Conservation (phyloP, 2,329 filamentous ascomycete genomes). For the Xylaria arbuscula region DNA sequence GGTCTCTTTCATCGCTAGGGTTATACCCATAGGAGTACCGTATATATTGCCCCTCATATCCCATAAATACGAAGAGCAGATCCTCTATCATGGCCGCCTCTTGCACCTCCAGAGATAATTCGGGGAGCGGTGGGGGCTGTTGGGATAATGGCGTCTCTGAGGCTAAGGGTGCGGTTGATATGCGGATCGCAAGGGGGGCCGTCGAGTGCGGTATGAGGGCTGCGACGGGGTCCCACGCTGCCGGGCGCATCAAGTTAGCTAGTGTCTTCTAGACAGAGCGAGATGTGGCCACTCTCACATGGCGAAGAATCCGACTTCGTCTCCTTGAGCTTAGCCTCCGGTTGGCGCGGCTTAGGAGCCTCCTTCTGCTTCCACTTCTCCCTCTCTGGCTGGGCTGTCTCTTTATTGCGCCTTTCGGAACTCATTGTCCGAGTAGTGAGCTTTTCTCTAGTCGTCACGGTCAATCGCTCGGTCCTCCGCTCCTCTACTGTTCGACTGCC, state of each 20-base stretch:
- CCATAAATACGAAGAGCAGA: conserved; percentile 95
- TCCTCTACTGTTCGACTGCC: conserved; percentile 62
- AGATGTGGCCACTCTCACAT: conserved; percentile 54
- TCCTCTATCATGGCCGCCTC: conserved; percentile 91
- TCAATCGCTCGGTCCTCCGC: conserved; percentile 66
- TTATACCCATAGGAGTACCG: conserved; percentile 86
- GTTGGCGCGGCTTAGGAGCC: conserved; percentile 54
- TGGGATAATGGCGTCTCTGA: conserved; percentile 76
- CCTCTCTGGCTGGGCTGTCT: conserved; percentile 49
- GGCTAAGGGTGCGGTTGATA: conserved; percentile 77
- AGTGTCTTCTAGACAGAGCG: conserved; percentile 7
- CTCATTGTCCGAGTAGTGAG: conserved; percentile 69
- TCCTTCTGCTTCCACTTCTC: conserved; percentile 55
- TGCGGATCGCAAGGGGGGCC: conserved; percentile 61
- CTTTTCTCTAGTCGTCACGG: conserved; percentile 72
- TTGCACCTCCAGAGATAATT: conserved; percentile 82
- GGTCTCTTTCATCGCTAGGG: conserved; percentile 84
- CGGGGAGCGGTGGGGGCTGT: conserved; percentile 74
- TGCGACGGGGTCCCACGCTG: conserved; percentile 82
- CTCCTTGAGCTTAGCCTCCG: conserved; percentile 60
- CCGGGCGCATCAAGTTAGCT: conserved; percentile 51
- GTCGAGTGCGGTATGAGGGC: conserved; percentile 74
- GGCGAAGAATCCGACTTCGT: conserved; percentile 60
- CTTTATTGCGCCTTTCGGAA: conserved; percentile 59
- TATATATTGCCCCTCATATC: conserved; percentile 97